Conservation (phyloP, 2,329 filamentous ascomycete species). For the Leptoxyphium fumago region DNA sequence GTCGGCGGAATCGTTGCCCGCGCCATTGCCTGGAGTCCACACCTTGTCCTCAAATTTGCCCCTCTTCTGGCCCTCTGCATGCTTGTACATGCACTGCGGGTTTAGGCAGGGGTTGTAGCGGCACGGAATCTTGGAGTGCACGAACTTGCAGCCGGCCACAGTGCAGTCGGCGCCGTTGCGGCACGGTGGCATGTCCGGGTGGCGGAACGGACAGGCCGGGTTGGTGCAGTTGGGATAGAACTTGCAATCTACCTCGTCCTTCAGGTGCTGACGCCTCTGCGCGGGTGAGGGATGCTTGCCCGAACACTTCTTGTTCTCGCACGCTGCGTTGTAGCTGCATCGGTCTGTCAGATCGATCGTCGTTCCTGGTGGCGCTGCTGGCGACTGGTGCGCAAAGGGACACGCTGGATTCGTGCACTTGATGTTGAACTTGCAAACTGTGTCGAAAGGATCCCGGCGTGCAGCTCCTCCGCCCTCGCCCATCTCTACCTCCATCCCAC, state of each 20-base stretch:
- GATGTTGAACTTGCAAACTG: constrained; percentile 78
- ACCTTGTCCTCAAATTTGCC: constrained; percentile 73
- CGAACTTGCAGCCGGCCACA: constrained; percentile 71
- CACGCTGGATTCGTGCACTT: constrained; percentile 80
- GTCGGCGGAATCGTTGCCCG: neutral
- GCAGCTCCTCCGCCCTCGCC: constrained; percentile 27
- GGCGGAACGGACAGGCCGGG: constrained; percentile 71
- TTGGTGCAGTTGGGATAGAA: constrained; percentile 90
- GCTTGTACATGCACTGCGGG: constrained; percentile 73
- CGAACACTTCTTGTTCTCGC: constrained; percentile 91
- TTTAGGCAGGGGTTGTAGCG: constrained; percentile 87
- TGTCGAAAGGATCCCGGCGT: constrained; percentile 40
- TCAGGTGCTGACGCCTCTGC: constrained; percentile 52
- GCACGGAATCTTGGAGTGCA: constrained; percentile 72
- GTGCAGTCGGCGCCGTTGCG: constrained; percentile 84
- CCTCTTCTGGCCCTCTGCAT: constrained; percentile 75
- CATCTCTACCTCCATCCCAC: constrained; percentile 44
- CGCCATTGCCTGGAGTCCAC: constrained; percentile 53
- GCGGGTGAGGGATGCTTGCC: constrained; percentile 87
- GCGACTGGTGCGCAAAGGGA: constrained; percentile 86
- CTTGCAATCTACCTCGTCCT: constrained; percentile 71
- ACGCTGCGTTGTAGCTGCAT: constrained; percentile 77
- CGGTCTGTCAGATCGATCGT: constrained; percentile 65
- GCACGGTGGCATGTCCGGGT: constrained; percentile 75
- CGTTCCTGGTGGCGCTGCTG: constrained; percentile 64